Evolutionary conservation across 306 rosid genomes (phyloP), one percentile per base, ranked within the genome.

Genomic region (Gleditsia sinensis): DNA sequence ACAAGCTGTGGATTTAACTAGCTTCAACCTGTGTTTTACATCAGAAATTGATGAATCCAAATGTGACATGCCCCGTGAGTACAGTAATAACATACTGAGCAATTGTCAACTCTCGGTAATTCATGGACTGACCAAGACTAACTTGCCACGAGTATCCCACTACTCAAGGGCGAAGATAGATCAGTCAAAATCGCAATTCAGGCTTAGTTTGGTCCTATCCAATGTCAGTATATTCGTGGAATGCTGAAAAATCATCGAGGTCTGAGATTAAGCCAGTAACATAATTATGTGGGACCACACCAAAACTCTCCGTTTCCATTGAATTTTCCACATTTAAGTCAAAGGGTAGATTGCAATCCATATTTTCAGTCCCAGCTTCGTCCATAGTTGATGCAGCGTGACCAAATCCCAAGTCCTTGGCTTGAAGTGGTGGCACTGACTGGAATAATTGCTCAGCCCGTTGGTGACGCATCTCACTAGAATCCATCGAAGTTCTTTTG

Each of bases 201-300:
- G 45, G 72, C 75, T 46, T 37, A 51, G 60, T 62, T 67, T 58
- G 30, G 40, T 27, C 83, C 82, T 85, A 91, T 53, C 89, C 88
- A 69, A 87, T 80, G 84, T 90, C 96, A 0, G 83, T 78, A 67
- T 74, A 88, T 60, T 90, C 96, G 3, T 78, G 78, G 43, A 80
- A 84, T 46, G 54, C 59, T 51, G 80, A 79, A 69, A 76, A 87
- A 69, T 88, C 92, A 78, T 86, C 96, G 1, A 94, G 91, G 67
- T 74, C 93, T 28, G 88, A 83, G 69, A 87, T 77, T 55, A 87
- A 74, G 59, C 73, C 93, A 19, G 84, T 78, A 50, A 69, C 69
- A 67, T 88, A 88, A 13, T 69, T 55, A 78, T 88, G 87, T 10
- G 87, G 83, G 21, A 87, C 68, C 59, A 32, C 71, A 57, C 69